These are phyloP conservation scores for Podospora pseudopauciseta DNA, from an alignment of 495 filamentous ascomycete species.

Conservation along the genomic window DNA sequence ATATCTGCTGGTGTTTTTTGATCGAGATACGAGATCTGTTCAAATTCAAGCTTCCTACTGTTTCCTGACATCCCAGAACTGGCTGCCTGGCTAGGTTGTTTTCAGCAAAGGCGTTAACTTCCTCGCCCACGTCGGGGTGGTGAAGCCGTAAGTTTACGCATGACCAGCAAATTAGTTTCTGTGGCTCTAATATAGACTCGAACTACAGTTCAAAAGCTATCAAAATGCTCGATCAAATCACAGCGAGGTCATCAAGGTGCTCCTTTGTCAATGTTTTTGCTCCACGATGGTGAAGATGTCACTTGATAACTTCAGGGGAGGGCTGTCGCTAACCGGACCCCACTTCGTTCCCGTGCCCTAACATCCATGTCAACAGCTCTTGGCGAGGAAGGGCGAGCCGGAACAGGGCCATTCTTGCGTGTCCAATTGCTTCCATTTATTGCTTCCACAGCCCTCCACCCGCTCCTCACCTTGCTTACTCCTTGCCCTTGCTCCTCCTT, in stretches of 20 bases:
- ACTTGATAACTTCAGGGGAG: slow-evolving; percentile 1
- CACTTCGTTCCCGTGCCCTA: slow-evolving; percentile 20
- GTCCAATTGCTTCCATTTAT: slow-evolving; percentile 33
- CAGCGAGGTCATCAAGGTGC: neutral
- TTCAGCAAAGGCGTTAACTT: neutral
- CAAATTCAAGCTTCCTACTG: neutral
- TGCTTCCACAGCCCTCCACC: slow-evolving; percentile 14
- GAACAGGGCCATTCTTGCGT: neutral
- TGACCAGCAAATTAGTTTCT: neutral
- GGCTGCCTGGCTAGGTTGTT: neutral
- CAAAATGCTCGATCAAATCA: neutral
- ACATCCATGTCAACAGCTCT: neutral
- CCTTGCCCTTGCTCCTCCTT: slow-evolving; percentile 8
- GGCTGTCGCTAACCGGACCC: slow-evolving; percentile 5
- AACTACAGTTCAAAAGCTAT: neutral
- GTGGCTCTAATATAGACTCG: neutral
- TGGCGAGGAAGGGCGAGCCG: slow-evolving; percentile 1
- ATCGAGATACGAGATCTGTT: neutral
- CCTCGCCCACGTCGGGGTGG: no score
- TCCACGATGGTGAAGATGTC: neutral
- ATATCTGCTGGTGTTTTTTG: no score
- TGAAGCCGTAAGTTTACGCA: neutral
- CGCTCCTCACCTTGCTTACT: slow-evolving; percentile 2
- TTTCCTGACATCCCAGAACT: neutral
- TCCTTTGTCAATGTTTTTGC: neutral